Conservation (phyloP, 1,139 yeast species). For the Candida albicans region DNA sequence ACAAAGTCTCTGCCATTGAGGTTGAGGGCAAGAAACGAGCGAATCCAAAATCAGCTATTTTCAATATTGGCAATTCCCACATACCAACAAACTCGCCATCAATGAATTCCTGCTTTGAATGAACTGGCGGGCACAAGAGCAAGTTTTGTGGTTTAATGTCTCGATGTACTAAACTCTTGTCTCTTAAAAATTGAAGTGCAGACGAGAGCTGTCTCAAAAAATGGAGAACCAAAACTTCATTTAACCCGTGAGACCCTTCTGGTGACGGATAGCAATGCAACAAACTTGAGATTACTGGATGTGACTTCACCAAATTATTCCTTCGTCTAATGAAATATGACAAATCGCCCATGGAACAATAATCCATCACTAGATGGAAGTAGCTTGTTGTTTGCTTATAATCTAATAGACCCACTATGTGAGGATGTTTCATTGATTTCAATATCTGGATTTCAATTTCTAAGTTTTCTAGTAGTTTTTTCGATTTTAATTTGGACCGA, state of each 20-base stretch:
- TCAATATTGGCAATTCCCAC: slow-evolving; percentile 86
- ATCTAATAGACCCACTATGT: slow-evolving; percentile 82
- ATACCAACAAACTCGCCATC: slow-evolving; percentile 65
- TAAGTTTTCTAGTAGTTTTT: slow-evolving; percentile 82
- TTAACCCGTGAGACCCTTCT: slow-evolving; percentile 71
- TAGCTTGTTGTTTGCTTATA: slow-evolving; percentile 76
- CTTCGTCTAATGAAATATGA: slow-evolving; percentile 81
- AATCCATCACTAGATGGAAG: slow-evolving; percentile 94
- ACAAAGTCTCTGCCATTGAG: slow-evolving; percentile 91
- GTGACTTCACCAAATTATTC: slow-evolving; percentile 67
- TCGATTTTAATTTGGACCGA: slow-evolving; percentile 77
- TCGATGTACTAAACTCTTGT: slow-evolving; percentile 83
- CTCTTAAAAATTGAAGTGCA: slow-evolving; percentile 78
- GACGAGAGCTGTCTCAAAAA: slow-evolving; percentile 84
- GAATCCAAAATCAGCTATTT: slow-evolving; percentile 96
- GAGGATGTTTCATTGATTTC: slow-evolving; percentile 87
- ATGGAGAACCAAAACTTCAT: slow-evolving; percentile 75
- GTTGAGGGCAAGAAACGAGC: slow-evolving; percentile 92
- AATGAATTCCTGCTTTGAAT: slow-evolving; percentile 59
- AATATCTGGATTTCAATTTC: slow-evolving; percentile 88
- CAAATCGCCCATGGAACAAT: slow-evolving; percentile 91
- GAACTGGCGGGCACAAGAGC: slow-evolving; percentile 72
- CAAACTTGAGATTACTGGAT: slow-evolving; percentile 76
- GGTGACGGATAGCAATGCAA: slow-evolving; percentile 85
- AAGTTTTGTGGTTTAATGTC: slow-evolving; percentile 95